Base-by-base conservation (phyloP, 345 rosid species). In the Heritiera littoralis region DNA sequence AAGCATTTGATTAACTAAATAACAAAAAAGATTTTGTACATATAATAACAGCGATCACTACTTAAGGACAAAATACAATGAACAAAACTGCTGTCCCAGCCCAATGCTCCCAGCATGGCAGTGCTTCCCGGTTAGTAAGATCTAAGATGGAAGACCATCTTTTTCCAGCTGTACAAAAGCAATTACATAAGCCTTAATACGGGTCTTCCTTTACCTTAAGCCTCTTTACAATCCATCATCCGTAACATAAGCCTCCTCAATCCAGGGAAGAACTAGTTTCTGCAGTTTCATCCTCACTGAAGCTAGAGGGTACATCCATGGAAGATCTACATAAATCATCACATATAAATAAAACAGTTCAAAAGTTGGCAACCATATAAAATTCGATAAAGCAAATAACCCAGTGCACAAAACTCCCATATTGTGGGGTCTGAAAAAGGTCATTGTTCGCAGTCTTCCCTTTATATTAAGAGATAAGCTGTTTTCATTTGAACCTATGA, bases 221-320 rank as follows among this genome's bases (percentile, higher is more conserved):
- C 74, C 66, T 69, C n/a, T 38, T 72, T 66, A 41, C 75, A 64
- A 64, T 28, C 63, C 64, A 71, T 69, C n/a, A 23, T 54, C 66
- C 64, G 51, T 72, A 32, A n/a, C 64, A 63, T 72, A 32, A 15
- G 70, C 23, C 9, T 11, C 35, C 72, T 84, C 80, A 84, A 64
- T 86, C 94, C 81, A 80, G 45, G 14, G 94, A 88, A 68, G 88
- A 88, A 87, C 89, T 87, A 8, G 88, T 85, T 74, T 87, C 95
- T 60, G 86, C 92, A 55, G 89, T 86, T 80, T 92, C 91, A 77
- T 91, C 97, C 75, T 90, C 94, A 41, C 91, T 92, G 86, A 86
- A 86, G 86, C 92, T 88, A 59, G 89, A 88, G 3, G 85, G 86
- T 77, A 84, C 84, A 81, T 87, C 92, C 68, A 72, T 66, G 73